Conservation (phyloP, 2,329 filamentous ascomycete genomes). For the Lachnellula cervina region DNA sequence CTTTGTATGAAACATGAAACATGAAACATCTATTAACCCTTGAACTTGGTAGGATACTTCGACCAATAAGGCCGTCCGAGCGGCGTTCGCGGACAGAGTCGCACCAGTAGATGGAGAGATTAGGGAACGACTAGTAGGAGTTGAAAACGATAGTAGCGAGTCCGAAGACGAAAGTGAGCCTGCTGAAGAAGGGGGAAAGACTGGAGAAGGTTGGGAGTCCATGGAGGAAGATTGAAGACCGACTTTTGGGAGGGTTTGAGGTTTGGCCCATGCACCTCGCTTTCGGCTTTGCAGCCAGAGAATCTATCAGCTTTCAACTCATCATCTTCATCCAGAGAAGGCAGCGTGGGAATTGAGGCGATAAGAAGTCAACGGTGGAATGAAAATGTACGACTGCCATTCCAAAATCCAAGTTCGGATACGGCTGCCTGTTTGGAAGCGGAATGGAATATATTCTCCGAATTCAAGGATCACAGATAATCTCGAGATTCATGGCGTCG, state of each 20-base stretch:
- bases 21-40: constrained; percentile 8
- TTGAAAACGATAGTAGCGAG: constrained; percentile 64
- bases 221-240: constrained; percentile 52
- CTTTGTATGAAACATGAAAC: background rate
- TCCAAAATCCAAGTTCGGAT: background rate
- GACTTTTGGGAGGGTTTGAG: background rate
- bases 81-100: constrained; percentile 73
- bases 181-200: constrained; percentile 44
- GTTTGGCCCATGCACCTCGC: background rate
- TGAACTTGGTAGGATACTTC: constrained; percentile 38
- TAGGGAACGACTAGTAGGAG: constrained; percentile 72
- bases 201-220: constrained; percentile 39
- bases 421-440: constrained; percentile 4
- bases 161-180: constrained; percentile 53
- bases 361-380: too few relatives aligned
- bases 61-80: constrained; percentile 82
- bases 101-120: constrained; percentile 56
- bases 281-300: background rate
- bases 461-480: constrained; percentile 8
- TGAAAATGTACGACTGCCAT: background rate
- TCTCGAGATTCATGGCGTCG: constrained; percentile 7
- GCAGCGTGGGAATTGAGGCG: too few relatives aligned
- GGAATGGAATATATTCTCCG: constrained; percentile 2
- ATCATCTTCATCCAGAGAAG: too few relatives aligned
- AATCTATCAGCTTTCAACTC: too few relatives aligned